Evolutionary conservation across 2,329 filamentous ascomycete species (phyloP).

Genomic region (Colletotrichum eremochloae): DNA sequence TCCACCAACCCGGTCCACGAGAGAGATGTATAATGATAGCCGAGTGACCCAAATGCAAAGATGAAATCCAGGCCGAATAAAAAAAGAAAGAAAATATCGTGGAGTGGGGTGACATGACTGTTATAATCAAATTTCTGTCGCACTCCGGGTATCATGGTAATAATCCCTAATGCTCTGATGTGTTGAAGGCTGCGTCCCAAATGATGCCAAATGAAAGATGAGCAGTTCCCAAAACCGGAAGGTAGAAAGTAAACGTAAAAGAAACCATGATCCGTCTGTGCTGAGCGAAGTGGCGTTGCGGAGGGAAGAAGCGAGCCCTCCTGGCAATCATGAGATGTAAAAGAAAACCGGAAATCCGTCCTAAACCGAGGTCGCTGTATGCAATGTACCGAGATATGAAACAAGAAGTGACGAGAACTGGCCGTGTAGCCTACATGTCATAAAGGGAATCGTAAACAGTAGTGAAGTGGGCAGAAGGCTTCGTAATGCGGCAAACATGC

Average conservation of each 20-base stretch:
- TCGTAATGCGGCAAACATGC: background rate
- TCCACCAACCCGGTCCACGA: background rate
- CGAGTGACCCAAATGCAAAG: conserved; percentile 14
- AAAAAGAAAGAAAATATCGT: conserved; percentile 25
- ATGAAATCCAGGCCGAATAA: conserved; percentile 4
- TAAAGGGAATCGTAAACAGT: background rate
- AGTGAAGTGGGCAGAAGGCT: background rate
- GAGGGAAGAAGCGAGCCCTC: background rate
- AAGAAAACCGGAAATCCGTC: conserved; percentile 13
- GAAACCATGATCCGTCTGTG: conserved; percentile 1
- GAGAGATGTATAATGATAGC: conserved; percentile 37
- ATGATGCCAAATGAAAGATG: conserved; percentile 29
- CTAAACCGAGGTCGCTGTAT: conserved; percentile 35
- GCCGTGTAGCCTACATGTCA: conserved; percentile 1
- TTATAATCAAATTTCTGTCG: conserved; percentile 43
- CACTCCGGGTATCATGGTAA: conserved; percentile 44
- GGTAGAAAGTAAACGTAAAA: background rate
- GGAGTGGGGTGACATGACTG: conserved; percentile 44
- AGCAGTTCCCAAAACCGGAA: conserved; percentile 1
- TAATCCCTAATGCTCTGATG: conserved; percentile 43
- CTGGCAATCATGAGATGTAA: background rate
- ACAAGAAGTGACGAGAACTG: background rate
- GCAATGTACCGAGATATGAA: conserved; percentile 18
- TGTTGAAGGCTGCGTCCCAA: conserved; percentile 33
- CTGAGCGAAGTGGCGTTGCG: background rate